Evolutionary conservation across 352 stramenopile species (phyloP), one percentile per base, ranked within the genome.

Genomic region (Blastocystis sp.): DNA sequence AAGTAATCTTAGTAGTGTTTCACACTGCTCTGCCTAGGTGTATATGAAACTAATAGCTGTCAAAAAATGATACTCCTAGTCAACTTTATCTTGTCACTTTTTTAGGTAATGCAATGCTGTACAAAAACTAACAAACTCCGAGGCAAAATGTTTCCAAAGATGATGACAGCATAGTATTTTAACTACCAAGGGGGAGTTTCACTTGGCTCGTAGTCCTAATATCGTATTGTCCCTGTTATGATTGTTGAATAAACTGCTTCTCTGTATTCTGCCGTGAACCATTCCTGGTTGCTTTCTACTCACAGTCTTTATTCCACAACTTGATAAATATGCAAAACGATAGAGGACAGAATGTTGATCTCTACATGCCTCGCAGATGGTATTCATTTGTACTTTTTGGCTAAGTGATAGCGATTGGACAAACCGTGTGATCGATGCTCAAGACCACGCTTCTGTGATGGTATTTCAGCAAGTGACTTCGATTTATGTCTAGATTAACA

Each of bases 331-430:
- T 85, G 73, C 73, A 85, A 53, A 85, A 85, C 73, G 73, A 85
- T 18, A 85, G 43, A 24, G 73, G 73, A 85, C 53, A 85, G 20
- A 66, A 64, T 55, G 73, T 85, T 66, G 73, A 85, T 30, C 73
- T 85, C 24, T 85, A 85, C 73, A 64, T 85, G 30, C 73, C 73
- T 53, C 73, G 73, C 73, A 85, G 73, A 85, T 85, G 73, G 73
- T 85, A 54, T 45, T 26, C n/a, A 18, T 13, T 47, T 26, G 16
- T 18, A 41, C 16, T 53, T 39, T 26, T 20, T 4, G n/a, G 13
- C 30, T n/a, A 54, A 47, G 30, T 45, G 43, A 20, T 68, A 85
- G 73, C 73, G 73, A 85, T 34, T 85, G 73, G 73, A 85, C 73
- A 24, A 59, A 85, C 73, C 73, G 73, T 43, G 73, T 85, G 4